phyloP scores from a whole-genome alignment of 2,329 filamentous ascomycete species.

The Scedosporium minutisporum region DNA sequence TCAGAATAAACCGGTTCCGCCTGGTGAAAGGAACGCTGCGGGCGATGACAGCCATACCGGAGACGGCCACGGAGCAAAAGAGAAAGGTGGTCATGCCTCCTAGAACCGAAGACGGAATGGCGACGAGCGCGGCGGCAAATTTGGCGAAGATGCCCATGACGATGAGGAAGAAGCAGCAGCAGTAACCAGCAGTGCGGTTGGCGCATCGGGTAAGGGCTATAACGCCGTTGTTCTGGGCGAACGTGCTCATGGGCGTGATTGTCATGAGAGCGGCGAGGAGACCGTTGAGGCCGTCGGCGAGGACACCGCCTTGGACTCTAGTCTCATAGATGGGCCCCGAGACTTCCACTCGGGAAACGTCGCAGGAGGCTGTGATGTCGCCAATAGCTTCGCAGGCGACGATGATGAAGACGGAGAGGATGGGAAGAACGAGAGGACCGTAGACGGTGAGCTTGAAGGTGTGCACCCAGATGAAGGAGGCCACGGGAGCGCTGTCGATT shows the following conservation, averaged over 20 bases:
- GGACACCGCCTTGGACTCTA: slow-evolving; percentile 67
- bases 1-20: slow-evolving; percentile 73
- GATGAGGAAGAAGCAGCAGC: slow-evolving; percentile 65
- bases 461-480: slow-evolving; percentile 69
- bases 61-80: slow-evolving; percentile 66
- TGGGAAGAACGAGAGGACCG: slow-evolving; percentile 61
- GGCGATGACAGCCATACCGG: slow-evolving; percentile 66
- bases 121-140: slow-evolving; percentile 68
- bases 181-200: slow-evolving; percentile 71
- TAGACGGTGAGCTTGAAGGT: slow-evolving; percentile 67
- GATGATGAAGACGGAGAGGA: slow-evolving; percentile 62
- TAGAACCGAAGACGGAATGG: slow-evolving; percentile 59
- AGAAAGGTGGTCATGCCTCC: slow-evolving; percentile 74
- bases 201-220: slow-evolving; percentile 75
- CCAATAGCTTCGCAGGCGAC: slow-evolving; percentile 72
- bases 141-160: slow-evolving; percentile 78
- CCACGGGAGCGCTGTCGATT: slow-evolving; percentile 62
- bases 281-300: slow-evolving; percentile 70
- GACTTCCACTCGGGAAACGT: slow-evolving; percentile 68
- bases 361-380: slow-evolving; percentile 72
- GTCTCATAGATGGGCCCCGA: slow-evolving; percentile 63
- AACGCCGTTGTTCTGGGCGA: slow-evolving; percentile 78
- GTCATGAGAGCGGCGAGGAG: slow-evolving; percentile 68
- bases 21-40: slow-evolving; percentile 63
- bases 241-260: slow-evolving; percentile 70